Conservation (phyloP, 495 filamentous ascomycete species). For the Podospora didyma region DNA sequence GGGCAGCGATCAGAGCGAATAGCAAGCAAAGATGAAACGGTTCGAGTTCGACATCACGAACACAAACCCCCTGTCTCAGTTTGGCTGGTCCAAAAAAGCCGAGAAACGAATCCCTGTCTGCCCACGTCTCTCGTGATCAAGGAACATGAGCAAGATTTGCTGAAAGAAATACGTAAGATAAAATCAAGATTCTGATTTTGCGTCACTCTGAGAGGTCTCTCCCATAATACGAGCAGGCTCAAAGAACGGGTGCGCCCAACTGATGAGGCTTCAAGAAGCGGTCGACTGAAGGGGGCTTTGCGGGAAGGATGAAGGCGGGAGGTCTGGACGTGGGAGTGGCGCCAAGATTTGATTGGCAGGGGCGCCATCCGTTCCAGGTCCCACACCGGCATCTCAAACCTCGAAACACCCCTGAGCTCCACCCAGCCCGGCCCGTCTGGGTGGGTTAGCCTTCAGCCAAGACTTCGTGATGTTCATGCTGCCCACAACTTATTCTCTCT, state of each 20-base stretch:
- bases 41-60: constrained; percentile 18
- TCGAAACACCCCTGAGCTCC: neutral
- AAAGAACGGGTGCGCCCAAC: no score
- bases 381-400: neutral
- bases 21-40: constrained; percentile 24
- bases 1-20: neutral
- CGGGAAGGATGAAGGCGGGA: no score
- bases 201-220: no score
- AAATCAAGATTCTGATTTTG: no score
- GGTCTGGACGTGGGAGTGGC: neutral
- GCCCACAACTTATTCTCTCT: neutral
- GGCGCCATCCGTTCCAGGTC: neutral
- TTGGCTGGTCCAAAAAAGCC: neutral
- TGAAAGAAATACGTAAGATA: no score
- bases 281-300: no score
- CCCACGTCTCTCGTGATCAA: no score
- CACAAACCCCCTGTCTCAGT: neutral
- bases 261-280: neutral
- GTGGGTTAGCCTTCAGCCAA: neutral
- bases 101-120: neutral
- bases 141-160: no score
- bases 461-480: neutral
- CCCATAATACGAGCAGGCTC: no score
- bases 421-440: no score
- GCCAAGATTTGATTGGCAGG: neutral